phyloP scores from a whole-genome alignment of 192 early-diverging fungal genomes.

The Coemansia sp. region DNA sequence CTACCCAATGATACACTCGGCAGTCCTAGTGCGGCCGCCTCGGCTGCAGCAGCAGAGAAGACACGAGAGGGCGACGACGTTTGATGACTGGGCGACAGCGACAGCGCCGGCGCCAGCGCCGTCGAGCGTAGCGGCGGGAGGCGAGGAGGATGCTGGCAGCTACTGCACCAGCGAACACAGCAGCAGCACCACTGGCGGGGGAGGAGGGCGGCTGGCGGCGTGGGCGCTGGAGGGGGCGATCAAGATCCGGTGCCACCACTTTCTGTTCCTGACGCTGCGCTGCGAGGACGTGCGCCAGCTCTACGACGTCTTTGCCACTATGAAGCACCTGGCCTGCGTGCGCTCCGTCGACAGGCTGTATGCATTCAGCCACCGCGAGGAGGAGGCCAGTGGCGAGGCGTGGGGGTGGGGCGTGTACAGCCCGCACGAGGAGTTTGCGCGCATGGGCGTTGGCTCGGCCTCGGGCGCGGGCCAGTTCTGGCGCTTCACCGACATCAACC shows the following conservation, averaged over 20 bases:
- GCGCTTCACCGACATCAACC: slow-evolving; percentile 80
- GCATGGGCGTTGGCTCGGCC: slow-evolving; percentile 75
- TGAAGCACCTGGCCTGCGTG: slow-evolving; percentile 83
- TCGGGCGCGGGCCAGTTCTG: slow-evolving; percentile 60
- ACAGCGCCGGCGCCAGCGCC: background rate
- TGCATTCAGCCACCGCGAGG: slow-evolving; percentile 71
- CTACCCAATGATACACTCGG: slow-evolving; percentile 84
- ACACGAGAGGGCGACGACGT: background rate
- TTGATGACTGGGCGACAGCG: slow-evolving; percentile 45
- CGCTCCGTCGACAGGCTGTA: slow-evolving; percentile 74
- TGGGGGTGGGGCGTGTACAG: slow-evolving; percentile 75
- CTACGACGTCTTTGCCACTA: slow-evolving; percentile 73
- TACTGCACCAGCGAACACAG: background rate
- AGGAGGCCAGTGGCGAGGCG: slow-evolving; percentile 24
- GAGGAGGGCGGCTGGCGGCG: slow-evolving; percentile 15
- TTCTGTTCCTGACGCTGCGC: slow-evolving; percentile 72
- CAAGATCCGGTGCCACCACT: slow-evolving; percentile 80
- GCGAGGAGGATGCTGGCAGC: slow-evolving; percentile 1
- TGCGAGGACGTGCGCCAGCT: slow-evolving; percentile 71
- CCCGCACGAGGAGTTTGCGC: slow-evolving; percentile 73
- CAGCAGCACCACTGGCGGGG: background rate
- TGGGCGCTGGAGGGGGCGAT: slow-evolving; percentile 46
- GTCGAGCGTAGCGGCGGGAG: too few species aligned
- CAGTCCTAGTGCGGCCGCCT: slow-evolving; percentile 55
- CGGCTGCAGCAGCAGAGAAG: slow-evolving; percentile 10